These are phyloP conservation scores for Alternaria infectoria DNA, from an alignment of 2,329 filamentous ascomycete species.

Conservation along the genomic window DNA sequence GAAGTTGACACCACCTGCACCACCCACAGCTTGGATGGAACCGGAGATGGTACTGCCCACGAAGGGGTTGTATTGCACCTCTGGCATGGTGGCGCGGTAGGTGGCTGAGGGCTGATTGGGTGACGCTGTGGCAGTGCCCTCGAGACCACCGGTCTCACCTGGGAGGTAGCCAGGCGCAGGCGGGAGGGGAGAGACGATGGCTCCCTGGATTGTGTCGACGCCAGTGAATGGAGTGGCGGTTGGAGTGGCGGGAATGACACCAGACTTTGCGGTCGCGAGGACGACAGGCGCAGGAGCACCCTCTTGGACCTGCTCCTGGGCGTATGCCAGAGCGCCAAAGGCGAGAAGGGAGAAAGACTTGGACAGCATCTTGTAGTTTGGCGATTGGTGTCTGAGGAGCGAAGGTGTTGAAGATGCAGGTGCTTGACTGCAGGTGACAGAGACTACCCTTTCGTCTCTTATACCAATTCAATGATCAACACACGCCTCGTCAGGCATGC, in stretches of 20 bases:
- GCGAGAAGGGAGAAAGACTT: conserved; percentile 15
- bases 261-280: conserved; percentile 28
- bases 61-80: conserved; percentile 28
- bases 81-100: conserved; percentile 31
- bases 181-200: conserved; percentile 30
- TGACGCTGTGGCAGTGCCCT: conserved; percentile 28
- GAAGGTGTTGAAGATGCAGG: neutral
- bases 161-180: conserved; percentile 28
- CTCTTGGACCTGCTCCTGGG: conserved; percentile 25
- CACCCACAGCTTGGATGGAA: conserved; percentile 38
- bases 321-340: conserved; percentile 15
- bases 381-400: neutral
- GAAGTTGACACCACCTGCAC: conserved; percentile 44
- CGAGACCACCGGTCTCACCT: conserved; percentile 14
- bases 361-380: neutral
- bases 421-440: neutral
- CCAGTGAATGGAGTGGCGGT: conserved; percentile 24
- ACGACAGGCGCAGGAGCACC: conserved; percentile 21
- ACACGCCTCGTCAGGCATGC: neutral
- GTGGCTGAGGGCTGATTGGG: conserved; percentile 26
- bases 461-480: neutral
- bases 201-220: conserved; percentile 34
- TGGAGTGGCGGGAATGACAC: conserved; percentile 28
- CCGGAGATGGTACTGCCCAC: conserved; percentile 35
- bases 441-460: neutral